Base-by-base conservation (phyloP, 768 basidiomycete species). In the Leucocoprinus leucothites region DNA sequence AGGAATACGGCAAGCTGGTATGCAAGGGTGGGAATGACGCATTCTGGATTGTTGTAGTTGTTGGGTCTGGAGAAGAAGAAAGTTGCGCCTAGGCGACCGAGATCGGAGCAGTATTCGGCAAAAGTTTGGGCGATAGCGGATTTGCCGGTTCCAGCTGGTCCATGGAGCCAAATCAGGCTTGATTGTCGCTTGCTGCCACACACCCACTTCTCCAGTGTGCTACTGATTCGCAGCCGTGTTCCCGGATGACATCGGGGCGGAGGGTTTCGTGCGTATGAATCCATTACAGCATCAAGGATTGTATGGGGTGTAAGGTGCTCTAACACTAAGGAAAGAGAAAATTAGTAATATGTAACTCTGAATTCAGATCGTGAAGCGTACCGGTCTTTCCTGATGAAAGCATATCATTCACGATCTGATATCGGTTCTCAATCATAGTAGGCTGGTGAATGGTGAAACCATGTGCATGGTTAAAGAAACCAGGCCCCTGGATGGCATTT, bases 231-330 rank as follows among this genome's bases (percentile, higher is more conserved):
- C 6, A n/a, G 26, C 13, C 48, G 48, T 8, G 48, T 49, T 18
- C 48, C 48, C 5, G 48, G 48, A 25, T 50, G 48, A 13, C 48
- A 50, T 40, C 9, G n/a, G 14, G 48, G 48, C 7, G 35, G 48
- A 0, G 24, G 48, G 21, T 49, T 3, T 22, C 48, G 48, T 9
- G 48, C 19, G 18, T 31, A 18, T 2, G 48, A 49, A 18, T 49
- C 48, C 31, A 34, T 24, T 9, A 31, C 34, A 36, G 48, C 48
- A 35, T 49, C 34, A 9, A 18, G 34, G 18, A 4, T 34, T 16
- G 34, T 21, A 22, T 49, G 35, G 3, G 48, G 31, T 9, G 35
- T 8, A 11, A 49, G 14, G 18, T 49, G 34, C 19, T 36, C 31
- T 28, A 49, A 31, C 9, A 34, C 48, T 49, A 28, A 11, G 5